phyloP scores from a whole-genome alignment of 805 yeast genomes.

The Lachancea meyersii region DNA sequence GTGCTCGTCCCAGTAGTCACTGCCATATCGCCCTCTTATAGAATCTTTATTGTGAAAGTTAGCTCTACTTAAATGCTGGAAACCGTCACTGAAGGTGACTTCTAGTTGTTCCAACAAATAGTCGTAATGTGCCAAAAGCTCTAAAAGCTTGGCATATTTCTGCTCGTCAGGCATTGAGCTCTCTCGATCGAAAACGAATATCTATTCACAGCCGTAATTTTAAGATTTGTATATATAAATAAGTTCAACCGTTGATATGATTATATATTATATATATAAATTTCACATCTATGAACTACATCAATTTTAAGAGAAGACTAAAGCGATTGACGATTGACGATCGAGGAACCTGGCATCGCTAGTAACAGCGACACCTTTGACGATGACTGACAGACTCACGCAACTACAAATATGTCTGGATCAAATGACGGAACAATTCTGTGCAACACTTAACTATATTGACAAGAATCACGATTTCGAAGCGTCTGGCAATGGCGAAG shows the following conservation, averaged over 20 bases:
- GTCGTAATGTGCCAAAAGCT: slow-evolving; percentile 22
- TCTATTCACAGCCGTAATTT: too few relatives aligned
- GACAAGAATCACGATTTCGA: slow-evolving; percentile 67
- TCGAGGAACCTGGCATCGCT: too few relatives aligned
- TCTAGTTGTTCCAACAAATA: slow-evolving; percentile 26
- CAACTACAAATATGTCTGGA: slow-evolving; percentile 87
- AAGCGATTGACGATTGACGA: not conserved
- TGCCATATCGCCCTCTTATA: slow-evolving; percentile 29
- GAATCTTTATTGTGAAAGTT: slow-evolving; percentile 30
- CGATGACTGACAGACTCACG: slow-evolving; percentile 80
- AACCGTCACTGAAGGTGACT: slow-evolving; percentile 22
- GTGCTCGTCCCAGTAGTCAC: slow-evolving; percentile 29
- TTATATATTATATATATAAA: too few relatives aligned
- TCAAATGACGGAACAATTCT: slow-evolving; percentile 68
- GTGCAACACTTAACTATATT: slow-evolving; percentile 70
- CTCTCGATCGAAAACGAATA: too few relatives aligned
- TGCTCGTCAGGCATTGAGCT: slow-evolving; percentile 4
- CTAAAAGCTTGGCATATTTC: slow-evolving; percentile 13
- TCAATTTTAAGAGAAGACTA: not conserved
- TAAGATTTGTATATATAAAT: too few relatives aligned
- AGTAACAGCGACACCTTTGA: not conserved
- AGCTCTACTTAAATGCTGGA: slow-evolving; percentile 26
- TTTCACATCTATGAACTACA: too few relatives aligned
- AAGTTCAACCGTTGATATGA: too few relatives aligned
- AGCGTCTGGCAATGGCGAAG: slow-evolving; percentile 41